phyloP scores from a whole-genome alignment of 2,329 filamentous ascomycete species.

The Calonectria naviculata region DNA sequence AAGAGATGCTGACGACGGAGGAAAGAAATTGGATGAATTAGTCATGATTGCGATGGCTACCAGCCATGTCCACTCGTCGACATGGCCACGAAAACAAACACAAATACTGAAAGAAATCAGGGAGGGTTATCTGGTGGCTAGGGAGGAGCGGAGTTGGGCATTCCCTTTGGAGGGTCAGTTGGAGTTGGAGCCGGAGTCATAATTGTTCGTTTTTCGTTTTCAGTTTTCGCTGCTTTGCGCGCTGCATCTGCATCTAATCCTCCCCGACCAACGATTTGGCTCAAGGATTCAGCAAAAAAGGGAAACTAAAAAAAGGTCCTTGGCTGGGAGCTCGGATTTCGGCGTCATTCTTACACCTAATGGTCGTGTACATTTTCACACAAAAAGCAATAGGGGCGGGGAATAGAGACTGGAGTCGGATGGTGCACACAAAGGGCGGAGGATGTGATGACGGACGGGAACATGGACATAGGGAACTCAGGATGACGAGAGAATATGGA shows the following conservation, averaged over 20 bases:
- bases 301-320: conserved; percentile 33
- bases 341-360: conserved; percentile 43
- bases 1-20: conserved; percentile 4
- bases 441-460: conserved; percentile 29
- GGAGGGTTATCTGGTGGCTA: conserved; percentile 17
- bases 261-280: conserved; percentile 39
- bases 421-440: conserved; percentile 32
- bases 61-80: background rate
- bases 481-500: conserved; percentile 19
- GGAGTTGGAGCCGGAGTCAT: conserved; percentile 47
- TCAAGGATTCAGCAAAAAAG: conserved; percentile 41
- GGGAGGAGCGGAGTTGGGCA: conserved; percentile 41
- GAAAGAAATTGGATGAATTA: background rate
- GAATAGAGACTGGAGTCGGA: conserved; percentile 36
- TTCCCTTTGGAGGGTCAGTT: conserved; percentile 41
- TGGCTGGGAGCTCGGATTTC: conserved; percentile 43
- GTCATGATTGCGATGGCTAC: background rate
- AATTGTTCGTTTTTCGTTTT: conserved; percentile 45
- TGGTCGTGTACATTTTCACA: conserved; percentile 44
- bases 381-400: conserved; percentile 37
- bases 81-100: background rate
- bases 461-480: conserved; percentile 20
- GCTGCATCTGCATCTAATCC: conserved; percentile 45
- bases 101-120: conserved; percentile 11
- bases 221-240: conserved; percentile 44